Base-by-base conservation (phyloP, 2,329 filamentous ascomycete species). In the Nemania bipapillata region DNA sequence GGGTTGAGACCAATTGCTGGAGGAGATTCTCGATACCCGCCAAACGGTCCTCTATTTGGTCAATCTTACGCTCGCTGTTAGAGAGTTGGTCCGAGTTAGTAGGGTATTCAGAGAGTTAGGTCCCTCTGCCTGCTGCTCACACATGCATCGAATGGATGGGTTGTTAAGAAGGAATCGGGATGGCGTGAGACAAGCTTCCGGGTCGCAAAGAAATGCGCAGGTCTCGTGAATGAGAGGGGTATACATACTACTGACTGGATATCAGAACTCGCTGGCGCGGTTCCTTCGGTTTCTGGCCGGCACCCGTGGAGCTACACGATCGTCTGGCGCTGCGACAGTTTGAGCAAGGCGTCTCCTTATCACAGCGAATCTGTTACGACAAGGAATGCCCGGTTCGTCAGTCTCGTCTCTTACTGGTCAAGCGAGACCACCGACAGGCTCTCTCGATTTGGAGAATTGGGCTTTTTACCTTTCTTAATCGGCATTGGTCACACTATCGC, bases 191-290 rank as follows among this genome's bases (percentile, higher is more conserved):
- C 17, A n/a, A 2, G 5, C n/a, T 45, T 20, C 15, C 5, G 5
- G 17, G 5, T 45, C 3, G 40, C 8, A 20, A 22, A 17, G 17
- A 20, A 7, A 4, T 4, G 2, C 4, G 8, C 2, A 17, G 40
- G 7, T 24, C 37, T 8, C 26, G 26, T n/a, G 35, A 37, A 32
- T n/a, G 35, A 37, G 40, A n/a, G 52, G 52, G 37, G 52, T 5
- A 8, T 47, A 80, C 85, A 72, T 78, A 88, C 86, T 89, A 89
- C 82, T 88, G 86, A 50, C 85, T 86, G 2, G 86, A 88, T 66
- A 89, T 88, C 70, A 89, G 80, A 45, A 89, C 86, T 60, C 86
- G 80, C 73, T 88, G 86, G 47, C 86, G 81, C 52, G 81, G 79
- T 74, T 88, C 86, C 74, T 85, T 86, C 28, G 85, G 84, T 67